A percentile compares a stretch with the other conserved stretches of the same genome.
Evolutionary conservation across 2,329 filamentous ascomycete species (phyloP).

Genomic region (Aspergillus viridinutans): DNA sequence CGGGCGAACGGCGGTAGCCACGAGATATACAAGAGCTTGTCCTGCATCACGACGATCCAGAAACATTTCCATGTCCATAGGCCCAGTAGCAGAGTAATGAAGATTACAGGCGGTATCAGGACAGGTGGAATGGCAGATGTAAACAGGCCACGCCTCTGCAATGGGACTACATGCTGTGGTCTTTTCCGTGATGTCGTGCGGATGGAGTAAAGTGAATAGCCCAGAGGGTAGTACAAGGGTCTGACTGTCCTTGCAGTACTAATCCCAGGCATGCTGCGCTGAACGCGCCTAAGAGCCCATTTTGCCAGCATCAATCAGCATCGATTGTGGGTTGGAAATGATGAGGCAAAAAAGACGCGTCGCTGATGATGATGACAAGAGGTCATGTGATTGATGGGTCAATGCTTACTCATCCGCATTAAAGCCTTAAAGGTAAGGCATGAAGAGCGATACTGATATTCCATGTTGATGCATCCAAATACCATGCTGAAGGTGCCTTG

Average conservation of each 20-base stretch:
- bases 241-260: not conserved
- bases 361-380: not conserved
- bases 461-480: no score
- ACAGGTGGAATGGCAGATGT: conserved; percentile 38
- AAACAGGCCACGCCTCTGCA: conserved; percentile 8
- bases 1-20: conserved; percentile 68
- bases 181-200: conserved; percentile 1
- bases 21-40: conserved; percentile 78
- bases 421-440: no score
- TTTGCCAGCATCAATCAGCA: conserved; percentile 8
- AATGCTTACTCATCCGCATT: no score
- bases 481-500: no score
- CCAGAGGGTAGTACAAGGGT: not conserved
- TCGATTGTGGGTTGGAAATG: not conserved
- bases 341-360: not conserved
- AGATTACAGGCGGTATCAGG: conserved; percentile 64
- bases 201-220: not conserved
- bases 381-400: not conserved
- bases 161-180: not conserved
- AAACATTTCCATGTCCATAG: conserved; percentile 64
- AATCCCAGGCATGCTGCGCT: not conserved
- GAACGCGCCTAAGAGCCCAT: conserved; percentile 4
- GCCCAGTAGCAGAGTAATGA: conserved; percentile 59
- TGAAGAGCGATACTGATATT: no score
- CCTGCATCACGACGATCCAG: conserved; percentile 74